Evolutionary conservation across 2,329 filamentous ascomycete genomes (phyloP), one percentile per base, ranked within the genome.

Genomic region (Colletotrichum tamarilloi): DNA sequence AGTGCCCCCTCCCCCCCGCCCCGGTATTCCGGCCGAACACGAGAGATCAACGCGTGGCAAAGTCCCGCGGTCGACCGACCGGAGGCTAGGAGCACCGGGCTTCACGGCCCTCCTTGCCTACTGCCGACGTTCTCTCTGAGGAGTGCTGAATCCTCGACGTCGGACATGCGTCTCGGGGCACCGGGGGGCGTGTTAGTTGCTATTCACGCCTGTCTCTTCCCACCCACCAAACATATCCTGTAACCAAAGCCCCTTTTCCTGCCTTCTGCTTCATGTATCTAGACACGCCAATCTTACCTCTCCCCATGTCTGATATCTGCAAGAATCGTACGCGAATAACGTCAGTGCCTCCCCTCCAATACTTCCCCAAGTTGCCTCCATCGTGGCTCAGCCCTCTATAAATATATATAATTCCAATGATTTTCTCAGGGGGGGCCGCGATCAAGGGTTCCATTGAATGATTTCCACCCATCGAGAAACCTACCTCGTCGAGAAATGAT

Each of bases 351-450:
- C 30, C 55, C 42, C 55, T 57, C 60, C 53, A 60, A 30, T 46
- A 26, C 16, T 11, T 62, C 14, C 46, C 28, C n/a, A 26, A 38
- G 14, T 19, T 9, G 19, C 57, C 49, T 49, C 32, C 14, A 55
- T 73, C 55, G 70, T 73, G 70, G 70, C 70, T 73, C 67, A 73
- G 67, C 60, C 67, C 67, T 60, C 70, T 73, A 73, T 73, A 73
- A 73, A 73, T 73, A 73, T 56, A 70, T 56, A 46, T 59, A 65
- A 49, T 38, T 70, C 52, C 59, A 73, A 73, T 73, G 70, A 73
- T 73, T 65, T 73, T 64, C 70, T 49, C 70, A 70, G 46, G 70
- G 70, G 70, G 16, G n/a, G 42, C 52, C 24, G 66, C 66, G 70
- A 72, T 72, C 66, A 72, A 72, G 70, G 59, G 70, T 72, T 60